Evolutionary conservation across 371 early-diverging fungal genomes (phyloP), one percentile per base, ranked within the genome.

Genomic region (Quaeritorhiza haematococci): DNA sequence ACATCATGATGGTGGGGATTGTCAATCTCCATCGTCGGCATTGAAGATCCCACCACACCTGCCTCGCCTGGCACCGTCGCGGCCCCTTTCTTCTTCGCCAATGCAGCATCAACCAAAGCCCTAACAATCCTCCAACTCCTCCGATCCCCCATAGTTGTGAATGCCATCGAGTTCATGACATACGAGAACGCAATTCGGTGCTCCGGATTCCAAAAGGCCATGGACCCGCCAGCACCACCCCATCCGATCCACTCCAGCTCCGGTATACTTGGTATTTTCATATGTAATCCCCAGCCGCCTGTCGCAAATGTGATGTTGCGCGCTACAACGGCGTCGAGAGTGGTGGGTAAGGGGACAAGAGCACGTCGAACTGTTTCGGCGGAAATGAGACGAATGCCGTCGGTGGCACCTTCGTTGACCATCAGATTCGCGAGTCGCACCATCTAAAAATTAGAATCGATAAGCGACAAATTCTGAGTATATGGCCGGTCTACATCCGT

Each of bases 361-460:
- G 38, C 13, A 13, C 19, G 13, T 38, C 19, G 38, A 13, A 38
- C 38, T 38, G 38, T 38, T 38, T 38, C 38, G 13, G 38, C 13
- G 19, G 38, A 38, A 13, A 38, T 38, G 13, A 38, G 38, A 30
- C 48, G 33, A 13, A 38, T 42, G 29, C 62, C 65, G 21, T 79
- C 58, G 0, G 84, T 67, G 23, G 71, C 51, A 8, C 88, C 88
- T n/a, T 69, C 57, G 59, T 85, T 85, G 13, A 84, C 83, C 80
- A 87, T 75, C 58, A 85, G 72, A 15, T 85, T 82, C 24, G 78
- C 83, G 24, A 87, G 59, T 49, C 74, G 77, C 1, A 80, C 87
- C n/a, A 86, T 68, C 81, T 80, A 57, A 8, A 33, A 29, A 51
- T 38, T 7, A 49, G 27, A n/a, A 46, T 26, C 47, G 1, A 50